Conservation (phyloP, 306 rosid species). For the Corylus heterophylla region DNA sequence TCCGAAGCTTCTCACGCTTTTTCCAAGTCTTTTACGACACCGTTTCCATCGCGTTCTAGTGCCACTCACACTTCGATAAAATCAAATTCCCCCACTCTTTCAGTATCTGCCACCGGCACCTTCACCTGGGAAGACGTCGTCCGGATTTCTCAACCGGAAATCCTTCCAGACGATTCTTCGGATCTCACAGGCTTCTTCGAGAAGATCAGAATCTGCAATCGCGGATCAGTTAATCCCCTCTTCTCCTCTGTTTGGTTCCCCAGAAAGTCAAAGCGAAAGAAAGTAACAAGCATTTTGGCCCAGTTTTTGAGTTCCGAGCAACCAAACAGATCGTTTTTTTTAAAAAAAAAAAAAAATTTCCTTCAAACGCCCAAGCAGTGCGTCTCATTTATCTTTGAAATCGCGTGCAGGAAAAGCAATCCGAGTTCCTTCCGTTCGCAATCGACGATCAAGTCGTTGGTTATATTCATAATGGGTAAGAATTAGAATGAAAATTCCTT, state of each 20-base stretch:
- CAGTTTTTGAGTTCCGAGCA: not conserved
- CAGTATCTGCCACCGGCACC: conserved; percentile 20
- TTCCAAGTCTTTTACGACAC: conserved; percentile 13
- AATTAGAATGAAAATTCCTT: not conserved
- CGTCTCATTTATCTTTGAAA: conserved; percentile 24
- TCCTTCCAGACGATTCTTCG: conserved; percentile 33
- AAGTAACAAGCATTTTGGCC: not conserved
- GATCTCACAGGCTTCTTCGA: conserved; percentile 65
- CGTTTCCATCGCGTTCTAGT: conserved; percentile 19
- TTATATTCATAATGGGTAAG: conserved; percentile 71
- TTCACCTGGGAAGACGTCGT: conserved; percentile 70
- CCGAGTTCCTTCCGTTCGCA: conserved; percentile 71
- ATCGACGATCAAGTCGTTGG: conserved; percentile 66
- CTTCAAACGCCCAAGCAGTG: not conserved
- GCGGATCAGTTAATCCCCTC: conserved; percentile 49
- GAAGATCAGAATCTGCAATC: conserved; percentile 74
- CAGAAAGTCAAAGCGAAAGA: not conserved
- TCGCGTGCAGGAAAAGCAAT: conserved; percentile 58
- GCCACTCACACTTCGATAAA: not conserved
- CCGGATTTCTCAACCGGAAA: conserved; percentile 38
- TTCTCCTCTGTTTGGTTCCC: not conserved
- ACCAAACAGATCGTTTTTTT: conserved; percentile 6
- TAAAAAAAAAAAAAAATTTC: not conserved
- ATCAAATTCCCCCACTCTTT: conserved; percentile 12
- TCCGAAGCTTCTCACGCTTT: conserved; percentile 13